Percentiles rank a stretch among this genome's conserved stretches.
phyloP scores from a whole-genome alignment of 164 flowering plant species.

The Magnolia sinica region DNA sequence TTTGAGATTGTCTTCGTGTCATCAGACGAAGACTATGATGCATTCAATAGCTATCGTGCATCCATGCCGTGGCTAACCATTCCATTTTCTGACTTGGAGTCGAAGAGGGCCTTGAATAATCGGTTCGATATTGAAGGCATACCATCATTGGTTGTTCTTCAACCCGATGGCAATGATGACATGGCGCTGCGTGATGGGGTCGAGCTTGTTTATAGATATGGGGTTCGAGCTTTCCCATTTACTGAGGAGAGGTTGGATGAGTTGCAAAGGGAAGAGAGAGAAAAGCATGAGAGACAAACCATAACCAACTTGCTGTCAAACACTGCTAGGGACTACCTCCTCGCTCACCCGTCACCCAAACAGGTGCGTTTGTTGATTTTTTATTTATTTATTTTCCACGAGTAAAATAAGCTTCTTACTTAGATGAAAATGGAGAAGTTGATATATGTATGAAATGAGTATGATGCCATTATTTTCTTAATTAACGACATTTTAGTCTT shows the following conservation, averaged over 20 bases:
- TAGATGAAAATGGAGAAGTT: too few species aligned
- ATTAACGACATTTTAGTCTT: too few species aligned
- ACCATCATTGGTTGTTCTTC: slow-evolving; percentile 25
- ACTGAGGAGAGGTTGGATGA: slow-evolving; percentile 18
- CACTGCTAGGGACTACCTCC: slow-evolving; percentile 14
- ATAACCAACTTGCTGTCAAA: slow-evolving; percentile 19
- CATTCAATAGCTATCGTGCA: slow-evolving; percentile 18
- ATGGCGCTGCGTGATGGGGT: slow-evolving; percentile 26
- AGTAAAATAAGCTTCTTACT: too few species aligned
- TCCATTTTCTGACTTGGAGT: slow-evolving; percentile 29
- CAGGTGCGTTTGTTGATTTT: slow-evolving; percentile 8
- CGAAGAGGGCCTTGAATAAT: slow-evolving; percentile 25
- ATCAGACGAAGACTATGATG: slow-evolving; percentile 26
- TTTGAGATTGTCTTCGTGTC: slow-evolving; percentile 36
- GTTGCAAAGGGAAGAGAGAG: slow-evolving; percentile 31
- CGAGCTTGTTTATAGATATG: slow-evolving; percentile 29
- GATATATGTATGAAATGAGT: too few species aligned
- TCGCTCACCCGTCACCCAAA: slow-evolving; percentile 3
- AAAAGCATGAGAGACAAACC: slow-evolving; percentile 26
- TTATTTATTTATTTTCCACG: background rate
- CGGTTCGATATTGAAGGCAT: slow-evolving; percentile 32
- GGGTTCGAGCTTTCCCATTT: slow-evolving; percentile 29
- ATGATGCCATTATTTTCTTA: too few species aligned
- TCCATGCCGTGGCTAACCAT: slow-evolving; percentile 39
- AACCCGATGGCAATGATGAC: slow-evolving; percentile 9